phyloP scores from a whole-genome alignment of 495 filamentous ascomycete genomes.

The Talaromyces proteolyticus region DNA sequence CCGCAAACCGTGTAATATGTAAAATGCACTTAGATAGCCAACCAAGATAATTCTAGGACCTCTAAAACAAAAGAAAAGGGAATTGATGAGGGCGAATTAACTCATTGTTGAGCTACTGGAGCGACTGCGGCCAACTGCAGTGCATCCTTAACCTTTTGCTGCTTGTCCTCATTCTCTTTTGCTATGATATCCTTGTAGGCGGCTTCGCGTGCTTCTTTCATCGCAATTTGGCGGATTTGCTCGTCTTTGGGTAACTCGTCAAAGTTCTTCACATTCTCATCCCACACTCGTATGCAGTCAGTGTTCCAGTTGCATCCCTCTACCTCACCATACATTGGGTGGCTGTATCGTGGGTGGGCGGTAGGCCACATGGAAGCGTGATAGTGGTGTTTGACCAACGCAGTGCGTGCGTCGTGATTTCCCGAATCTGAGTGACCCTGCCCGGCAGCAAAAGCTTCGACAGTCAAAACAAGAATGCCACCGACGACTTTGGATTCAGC shows the following conservation, averaged over 20 bases:
- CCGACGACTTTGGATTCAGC: slow-evolving; percentile 49
- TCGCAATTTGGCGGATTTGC: slow-evolving; percentile 39
- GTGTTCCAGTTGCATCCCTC: slow-evolving; percentile 59
- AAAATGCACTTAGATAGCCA: not conserved
- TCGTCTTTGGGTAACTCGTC: slow-evolving; percentile 38
- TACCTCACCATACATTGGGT: slow-evolving; percentile 57
- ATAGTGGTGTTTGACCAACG: slow-evolving; percentile 59
- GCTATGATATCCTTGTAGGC: not conserved
- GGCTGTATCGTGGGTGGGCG: slow-evolving; percentile 50
- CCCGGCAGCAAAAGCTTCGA: slow-evolving; percentile 59
- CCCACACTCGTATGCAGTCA: slow-evolving; percentile 53
- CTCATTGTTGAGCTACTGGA: not conserved
- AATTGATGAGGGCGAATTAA: not conserved
- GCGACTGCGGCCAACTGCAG: not conserved
- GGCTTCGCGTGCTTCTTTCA: slow-evolving; percentile 17
- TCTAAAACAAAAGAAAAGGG: not conserved
- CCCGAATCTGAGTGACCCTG: slow-evolving; percentile 61
- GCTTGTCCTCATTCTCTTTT: not conserved
- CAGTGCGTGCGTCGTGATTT: slow-evolving; percentile 50
- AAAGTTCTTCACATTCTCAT: slow-evolving; percentile 44
- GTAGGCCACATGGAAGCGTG: slow-evolving; percentile 59
- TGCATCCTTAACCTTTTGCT: not conserved
- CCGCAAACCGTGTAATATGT: not conserved
- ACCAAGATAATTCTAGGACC: not conserved
- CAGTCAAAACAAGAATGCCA: slow-evolving; percentile 52